These are phyloP conservation scores for Dryadomyces quercivorus DNA, from an alignment of 2,329 filamentous ascomycete genomes.

Conservation along the genomic window DNA sequence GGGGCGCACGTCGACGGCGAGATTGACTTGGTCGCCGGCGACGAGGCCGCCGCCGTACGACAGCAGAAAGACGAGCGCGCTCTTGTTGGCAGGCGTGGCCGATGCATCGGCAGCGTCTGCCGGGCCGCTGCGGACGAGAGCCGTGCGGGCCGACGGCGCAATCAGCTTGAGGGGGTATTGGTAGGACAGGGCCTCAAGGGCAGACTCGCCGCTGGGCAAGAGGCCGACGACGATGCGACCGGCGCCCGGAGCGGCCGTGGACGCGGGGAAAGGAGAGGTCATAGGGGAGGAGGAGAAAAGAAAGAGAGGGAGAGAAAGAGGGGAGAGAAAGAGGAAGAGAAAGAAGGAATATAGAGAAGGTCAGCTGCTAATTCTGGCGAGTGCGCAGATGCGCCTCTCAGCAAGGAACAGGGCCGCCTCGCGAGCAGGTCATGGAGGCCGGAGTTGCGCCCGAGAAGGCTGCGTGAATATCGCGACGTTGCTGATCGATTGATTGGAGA, in stretches of 20 bases:
- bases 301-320: no score
- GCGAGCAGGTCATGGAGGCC: neutral
- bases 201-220: constrained; percentile 58
- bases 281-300: no score
- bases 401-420: neutral
- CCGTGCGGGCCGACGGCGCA: constrained; percentile 42
- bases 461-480: neutral
- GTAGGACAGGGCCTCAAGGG: constrained; percentile 65
- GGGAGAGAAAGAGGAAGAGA: no score
- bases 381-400: neutral
- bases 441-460: neutral
- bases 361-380: no score
- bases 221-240: constrained; percentile 64
- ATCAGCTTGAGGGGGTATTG: constrained; percentile 95
- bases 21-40: constrained; percentile 68
- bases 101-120: constrained; percentile 27
- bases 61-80: constrained; percentile 74
- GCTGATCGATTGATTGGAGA: neutral
- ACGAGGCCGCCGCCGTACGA: constrained; percentile 93
- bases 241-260: constrained; percentile 62
- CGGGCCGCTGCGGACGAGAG: neutral
- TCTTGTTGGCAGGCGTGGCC: constrained; percentile 30
- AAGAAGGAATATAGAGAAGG: no score
- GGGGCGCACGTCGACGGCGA: constrained; percentile 53
- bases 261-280: constrained; percentile 64